These are phyloP conservation scores for Wallacemonas sp. DNA, from an alignment of 208 protist genomes.

Conservation along the genomic window DNA sequence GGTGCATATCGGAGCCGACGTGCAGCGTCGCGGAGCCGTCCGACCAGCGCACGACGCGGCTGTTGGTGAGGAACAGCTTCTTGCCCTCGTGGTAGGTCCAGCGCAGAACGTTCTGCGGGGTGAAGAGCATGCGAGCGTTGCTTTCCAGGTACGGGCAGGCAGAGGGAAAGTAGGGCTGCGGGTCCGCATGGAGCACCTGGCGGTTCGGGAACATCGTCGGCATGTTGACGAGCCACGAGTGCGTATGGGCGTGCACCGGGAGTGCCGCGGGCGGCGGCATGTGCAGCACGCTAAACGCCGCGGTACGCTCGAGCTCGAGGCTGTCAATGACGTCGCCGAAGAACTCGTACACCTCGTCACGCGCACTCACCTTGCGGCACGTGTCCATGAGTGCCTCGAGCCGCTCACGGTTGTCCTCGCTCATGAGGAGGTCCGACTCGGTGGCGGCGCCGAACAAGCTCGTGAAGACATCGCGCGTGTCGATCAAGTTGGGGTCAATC, in stretches of 20 bases:
- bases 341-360: slow-evolving; percentile 43
- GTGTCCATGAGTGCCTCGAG: slow-evolving; percentile 32
- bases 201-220: slow-evolving; percentile 79
- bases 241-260: neutral
- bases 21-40: slow-evolving; percentile 82
- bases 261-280: slow-evolving; percentile 11
- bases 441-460: slow-evolving; percentile 47
- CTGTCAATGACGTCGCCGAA: slow-evolving; percentile 50
- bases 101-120: slow-evolving; percentile 80
- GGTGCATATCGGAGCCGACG: slow-evolving; percentile 73
- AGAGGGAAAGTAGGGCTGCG: slow-evolving; percentile 65
- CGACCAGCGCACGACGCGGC: slow-evolving; percentile 82
- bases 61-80: slow-evolving; percentile 72
- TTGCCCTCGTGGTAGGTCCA: slow-evolving; percentile 52
- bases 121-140: slow-evolving; percentile 76
- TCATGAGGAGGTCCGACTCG: slow-evolving; percentile 26
- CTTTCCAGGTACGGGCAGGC: slow-evolving; percentile 53
- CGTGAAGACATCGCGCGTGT: slow-evolving; percentile 60
- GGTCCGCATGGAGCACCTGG: slow-evolving; percentile 84
- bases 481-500: slow-evolving; percentile 57
- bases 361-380: slow-evolving; percentile 20
- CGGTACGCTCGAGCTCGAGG: slow-evolving; percentile 34
- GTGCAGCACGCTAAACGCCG: slow-evolving; percentile 53
- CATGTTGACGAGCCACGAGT: slow-evolving; percentile 83
- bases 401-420: slow-evolving; percentile 33